Conservation (phyloP, 192 early-diverging fungal genomes). For the Coemansia sp. region DNA sequence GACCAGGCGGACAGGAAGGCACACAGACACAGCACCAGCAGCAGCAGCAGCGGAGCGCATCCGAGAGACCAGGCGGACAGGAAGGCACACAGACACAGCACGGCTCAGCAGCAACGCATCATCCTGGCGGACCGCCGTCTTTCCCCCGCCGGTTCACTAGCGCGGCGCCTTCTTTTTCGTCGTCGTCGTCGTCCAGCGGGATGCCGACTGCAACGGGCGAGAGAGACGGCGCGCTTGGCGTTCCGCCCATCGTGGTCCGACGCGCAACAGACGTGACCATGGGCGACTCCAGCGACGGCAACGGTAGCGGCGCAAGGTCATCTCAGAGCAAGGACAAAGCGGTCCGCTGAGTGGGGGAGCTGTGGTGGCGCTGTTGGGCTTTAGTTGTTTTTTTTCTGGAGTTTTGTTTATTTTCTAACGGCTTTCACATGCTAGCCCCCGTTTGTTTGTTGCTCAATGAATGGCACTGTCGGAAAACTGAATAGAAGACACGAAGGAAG, state of each 20-base stretch:
- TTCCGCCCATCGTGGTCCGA: slow-evolving; percentile 2
- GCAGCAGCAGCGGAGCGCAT: neutral
- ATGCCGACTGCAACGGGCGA: neutral
- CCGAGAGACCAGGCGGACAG: neutral
- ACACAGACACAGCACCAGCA: neutral
- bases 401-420: too few relatives aligned
- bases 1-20: neutral
- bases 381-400: too few relatives aligned
- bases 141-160: slow-evolving; percentile 2
- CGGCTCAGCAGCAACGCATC: too few relatives aligned
- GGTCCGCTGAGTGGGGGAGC: too few relatives aligned
- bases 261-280: neutral
- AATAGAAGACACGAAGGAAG: neutral
- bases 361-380: too few relatives aligned
- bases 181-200: neutral
- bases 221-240: neutral
- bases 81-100: neutral
- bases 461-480: too few relatives aligned
- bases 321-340: neutral
- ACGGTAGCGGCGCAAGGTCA: neutral
- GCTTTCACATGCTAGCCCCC: too few relatives aligned
- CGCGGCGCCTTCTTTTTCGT: neutral
- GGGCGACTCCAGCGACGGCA: neutral
- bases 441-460: too few relatives aligned
- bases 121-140: neutral